A percentile compares a stretch with the other conserved stretches of the same genome.
phyloP scores from a whole-genome alignment of 306 rosid genomes.

The Boehmeria nivea region DNA sequence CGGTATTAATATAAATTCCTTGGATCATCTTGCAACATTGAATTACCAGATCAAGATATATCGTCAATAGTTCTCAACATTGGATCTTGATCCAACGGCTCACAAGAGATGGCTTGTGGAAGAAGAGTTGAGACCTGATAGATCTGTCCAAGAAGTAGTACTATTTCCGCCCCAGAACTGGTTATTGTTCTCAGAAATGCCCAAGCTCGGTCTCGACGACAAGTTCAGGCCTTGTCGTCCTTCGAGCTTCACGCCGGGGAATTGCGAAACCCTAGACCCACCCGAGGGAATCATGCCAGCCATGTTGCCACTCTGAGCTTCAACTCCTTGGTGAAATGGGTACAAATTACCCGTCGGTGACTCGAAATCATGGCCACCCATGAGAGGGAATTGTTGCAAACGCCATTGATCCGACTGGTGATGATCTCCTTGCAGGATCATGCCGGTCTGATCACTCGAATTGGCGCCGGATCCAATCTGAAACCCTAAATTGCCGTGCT shows the following conservation, averaged over 20 bases:
- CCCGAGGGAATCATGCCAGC: background rate
- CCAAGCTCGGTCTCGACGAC: slow-evolving; percentile 34
- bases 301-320: background rate
- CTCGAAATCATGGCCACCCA: slow-evolving; percentile 32
- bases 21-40: background rate
- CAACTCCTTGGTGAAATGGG: slow-evolving; percentile 24
- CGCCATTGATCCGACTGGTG: slow-evolving; percentile 51
- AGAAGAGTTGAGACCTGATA: slow-evolving; percentile 65
- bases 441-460: slow-evolving; percentile 13
- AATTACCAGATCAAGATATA: background rate
- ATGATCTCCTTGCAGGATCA: slow-evolving; percentile 20
- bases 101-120: slow-evolving; percentile 53
- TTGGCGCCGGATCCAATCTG: slow-evolving; percentile 33
- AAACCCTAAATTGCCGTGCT: slow-evolving; percentile 47
- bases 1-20: background rate
- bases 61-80: too few relatives aligned
- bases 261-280: slow-evolving; percentile 43
- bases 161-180: slow-evolving; percentile 29
- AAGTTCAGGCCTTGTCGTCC: slow-evolving; percentile 36
- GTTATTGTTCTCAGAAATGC: slow-evolving; percentile 33
- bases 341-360: slow-evolving; percentile 29
- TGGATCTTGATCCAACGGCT: slow-evolving; percentile 8
- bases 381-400: slow-evolving; percentile 49
- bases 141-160: slow-evolving; percentile 42
- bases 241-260: slow-evolving; percentile 51